Evolutionary conservation across 352 stramenopile genomes (phyloP).

Genomic region (Phytophthora lateralis): DNA sequence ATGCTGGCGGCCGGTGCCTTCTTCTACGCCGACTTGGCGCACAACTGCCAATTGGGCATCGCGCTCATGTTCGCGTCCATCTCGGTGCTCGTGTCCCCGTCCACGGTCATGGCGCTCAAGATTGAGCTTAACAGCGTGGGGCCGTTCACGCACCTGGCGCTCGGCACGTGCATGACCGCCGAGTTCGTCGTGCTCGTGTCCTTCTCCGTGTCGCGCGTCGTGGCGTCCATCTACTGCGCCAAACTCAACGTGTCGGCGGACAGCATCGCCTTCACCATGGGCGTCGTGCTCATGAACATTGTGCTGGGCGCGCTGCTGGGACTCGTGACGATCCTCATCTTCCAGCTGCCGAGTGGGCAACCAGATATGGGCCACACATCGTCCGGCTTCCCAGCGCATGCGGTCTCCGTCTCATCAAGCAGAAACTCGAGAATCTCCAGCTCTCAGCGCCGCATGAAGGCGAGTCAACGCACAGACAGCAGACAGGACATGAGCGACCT

Average conservation of each 20-base stretch:
- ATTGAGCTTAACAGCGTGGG: slow-evolving; percentile 73
- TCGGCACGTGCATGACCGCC: slow-evolving; percentile 64
- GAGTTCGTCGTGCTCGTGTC: slow-evolving; percentile 75
- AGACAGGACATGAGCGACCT: slow-evolving; percentile 30
- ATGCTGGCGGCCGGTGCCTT: slow-evolving; percentile 50
- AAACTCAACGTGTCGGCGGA: slow-evolving; percentile 53
- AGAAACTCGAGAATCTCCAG: slow-evolving; percentile 8
- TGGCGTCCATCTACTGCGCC: slow-evolving; percentile 64
- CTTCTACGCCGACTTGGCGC: slow-evolving; percentile 54
- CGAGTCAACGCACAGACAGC: slow-evolving; percentile 17
- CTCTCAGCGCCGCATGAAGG: slow-evolving; percentile 23
- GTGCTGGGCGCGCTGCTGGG: slow-evolving; percentile 52
- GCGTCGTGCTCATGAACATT: slow-evolving; percentile 59
- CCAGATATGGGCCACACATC: slow-evolving; percentile 16
- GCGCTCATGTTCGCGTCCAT: slow-evolving; percentile 74
- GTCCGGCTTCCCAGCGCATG: neutral
- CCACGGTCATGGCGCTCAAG: slow-evolving; percentile 77
- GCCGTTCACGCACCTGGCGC: slow-evolving; percentile 68
- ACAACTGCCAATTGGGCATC: slow-evolving; percentile 58
- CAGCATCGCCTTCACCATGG: slow-evolving; percentile 59
- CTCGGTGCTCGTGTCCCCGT: slow-evolving; percentile 65
- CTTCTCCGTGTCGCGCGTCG: slow-evolving; percentile 66
- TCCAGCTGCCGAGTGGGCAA: slow-evolving; percentile 49
- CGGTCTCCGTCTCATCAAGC: slow-evolving; percentile 4
- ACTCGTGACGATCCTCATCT: slow-evolving; percentile 60